phyloP scores from a whole-genome alignment of 306 rosid species.

The Glycine tomentella region DNA sequence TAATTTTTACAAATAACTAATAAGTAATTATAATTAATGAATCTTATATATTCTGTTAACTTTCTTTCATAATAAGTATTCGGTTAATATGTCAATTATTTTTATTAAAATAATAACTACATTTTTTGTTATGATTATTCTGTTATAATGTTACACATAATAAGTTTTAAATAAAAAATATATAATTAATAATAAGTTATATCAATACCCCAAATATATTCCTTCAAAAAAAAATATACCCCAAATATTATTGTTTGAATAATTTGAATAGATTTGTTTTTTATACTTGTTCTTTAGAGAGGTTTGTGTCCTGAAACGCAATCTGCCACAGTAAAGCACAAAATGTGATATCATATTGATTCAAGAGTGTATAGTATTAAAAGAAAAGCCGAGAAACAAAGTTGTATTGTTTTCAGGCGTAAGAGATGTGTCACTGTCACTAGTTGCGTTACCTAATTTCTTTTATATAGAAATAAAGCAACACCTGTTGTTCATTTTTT shows the following conservation, averaged over 20 bases:
- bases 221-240: too few species aligned
- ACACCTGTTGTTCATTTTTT: background rate
- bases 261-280: background rate
- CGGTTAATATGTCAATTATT: background rate
- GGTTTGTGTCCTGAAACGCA: background rate
- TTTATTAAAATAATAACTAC: too few species aligned
- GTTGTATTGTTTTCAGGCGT: background rate
- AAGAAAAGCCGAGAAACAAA: background rate
- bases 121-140: background rate
- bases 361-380: background rate
- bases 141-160: too few species aligned
- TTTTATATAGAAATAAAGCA: background rate
- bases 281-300: background rate
- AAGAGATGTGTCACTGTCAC: constrained; percentile 22
- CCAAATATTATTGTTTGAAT: too few species aligned
- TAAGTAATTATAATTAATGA: background rate
- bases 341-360: background rate
- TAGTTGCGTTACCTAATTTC: constrained; percentile 10
- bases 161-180: too few species aligned
- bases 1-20: background rate
- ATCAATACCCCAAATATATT: too few species aligned
- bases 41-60: background rate
- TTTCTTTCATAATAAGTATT: background rate
- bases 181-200: too few species aligned
- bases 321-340: background rate